phyloP scores from a whole-genome alignment of 2,329 filamentous ascomycete genomes.

The Xylaria sp. region DNA sequence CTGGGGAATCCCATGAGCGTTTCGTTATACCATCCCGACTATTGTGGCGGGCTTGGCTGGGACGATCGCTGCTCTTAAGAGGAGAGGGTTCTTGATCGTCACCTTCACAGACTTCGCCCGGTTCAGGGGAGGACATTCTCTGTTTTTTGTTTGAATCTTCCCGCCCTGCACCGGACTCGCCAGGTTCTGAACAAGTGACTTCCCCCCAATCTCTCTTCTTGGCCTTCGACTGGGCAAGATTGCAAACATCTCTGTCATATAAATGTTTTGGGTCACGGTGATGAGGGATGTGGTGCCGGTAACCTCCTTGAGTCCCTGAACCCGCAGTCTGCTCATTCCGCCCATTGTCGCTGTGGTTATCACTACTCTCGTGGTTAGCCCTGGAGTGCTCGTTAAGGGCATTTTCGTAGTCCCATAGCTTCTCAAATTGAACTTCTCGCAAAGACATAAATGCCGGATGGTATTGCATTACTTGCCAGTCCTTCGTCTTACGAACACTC shows the following conservation, averaged over 20 bases:
- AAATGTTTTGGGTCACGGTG: constrained; percentile 6
- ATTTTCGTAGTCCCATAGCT: constrained; percentile 21
- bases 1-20: background rate
- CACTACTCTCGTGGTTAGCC: constrained; percentile 13
- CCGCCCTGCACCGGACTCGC: background rate
- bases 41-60: background rate
- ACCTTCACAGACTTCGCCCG: constrained; percentile 24
- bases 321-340: constrained; percentile 14
- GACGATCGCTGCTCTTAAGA: constrained; percentile 1
- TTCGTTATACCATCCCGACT: background rate
- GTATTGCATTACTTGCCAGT: constrained; percentile 30
- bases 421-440: constrained; percentile 20
- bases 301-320: background rate
- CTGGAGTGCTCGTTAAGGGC: constrained; percentile 12
- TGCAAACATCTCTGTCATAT: constrained; percentile 1
- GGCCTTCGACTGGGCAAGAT: constrained; percentile 6
- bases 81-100: constrained; percentile 11
- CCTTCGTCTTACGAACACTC: constrained; percentile 30
- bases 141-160: constrained; percentile 15
- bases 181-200: background rate
- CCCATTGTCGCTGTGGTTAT: constrained; percentile 1
- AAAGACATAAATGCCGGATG: constrained; percentile 28
- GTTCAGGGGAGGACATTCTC: constrained; percentile 26
- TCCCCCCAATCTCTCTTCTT: constrained; percentile 24
- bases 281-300: constrained; percentile 2